A percentile compares a stretch with the other conserved stretches of the same genome.
Conservation (phyloP, 805 yeast genomes). For the Wilhelminamyces savonicus region DNA sequence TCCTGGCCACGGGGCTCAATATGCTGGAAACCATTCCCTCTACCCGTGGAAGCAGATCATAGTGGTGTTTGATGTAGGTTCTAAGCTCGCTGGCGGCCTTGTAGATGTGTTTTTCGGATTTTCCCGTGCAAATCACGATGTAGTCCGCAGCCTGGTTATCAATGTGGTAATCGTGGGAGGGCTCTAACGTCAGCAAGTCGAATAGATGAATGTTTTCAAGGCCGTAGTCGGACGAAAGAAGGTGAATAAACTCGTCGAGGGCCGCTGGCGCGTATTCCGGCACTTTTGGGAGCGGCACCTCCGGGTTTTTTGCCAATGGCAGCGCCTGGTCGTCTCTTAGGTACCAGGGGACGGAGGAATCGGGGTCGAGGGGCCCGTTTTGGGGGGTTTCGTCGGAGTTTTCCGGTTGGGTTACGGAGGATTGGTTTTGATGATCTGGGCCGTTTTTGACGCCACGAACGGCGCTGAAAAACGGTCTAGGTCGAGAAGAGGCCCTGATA, state of each 20-base stretch:
- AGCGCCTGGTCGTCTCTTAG: slow-evolving; percentile 36
- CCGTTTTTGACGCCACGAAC: too few species aligned
- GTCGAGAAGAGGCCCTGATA: too few species aligned
- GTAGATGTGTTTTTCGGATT: slow-evolving; percentile 67
- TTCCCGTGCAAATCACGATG: slow-evolving; percentile 66
- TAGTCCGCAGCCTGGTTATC: slow-evolving; percentile 24
- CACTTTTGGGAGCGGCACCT: slow-evolving; percentile 42
- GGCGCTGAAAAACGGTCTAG: too few species aligned
- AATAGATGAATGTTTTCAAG: slow-evolving; percentile 55
- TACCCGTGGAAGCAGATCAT: slow-evolving; percentile 37
- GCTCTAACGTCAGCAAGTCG: slow-evolving; percentile 46
- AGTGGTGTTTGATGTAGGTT: slow-evolving; percentile 47
- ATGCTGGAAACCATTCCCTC: slow-evolving; percentile 71
- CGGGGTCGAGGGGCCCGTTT: too few species aligned
- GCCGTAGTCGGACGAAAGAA: slow-evolving; percentile 57
- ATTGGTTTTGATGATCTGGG: too few species aligned
- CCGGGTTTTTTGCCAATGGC: slow-evolving; percentile 17
- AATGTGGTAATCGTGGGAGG: slow-evolving; percentile 22
- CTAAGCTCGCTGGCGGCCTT: slow-evolving; percentile 61
- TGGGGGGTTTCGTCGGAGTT: too few species aligned
- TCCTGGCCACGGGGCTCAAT: slow-evolving; percentile 31
- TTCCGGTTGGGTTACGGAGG: too few species aligned
- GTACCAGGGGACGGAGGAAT: slow-evolving; percentile 51
- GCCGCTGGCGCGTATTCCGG: slow-evolving; percentile 56
- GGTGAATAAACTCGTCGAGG: slow-evolving; percentile 38